Percentiles rank a stretch among this genome's conserved stretches.
Conservation (phyloP, 192 early-diverging fungal genomes). For the Nowakowskiella sp. region DNA sequence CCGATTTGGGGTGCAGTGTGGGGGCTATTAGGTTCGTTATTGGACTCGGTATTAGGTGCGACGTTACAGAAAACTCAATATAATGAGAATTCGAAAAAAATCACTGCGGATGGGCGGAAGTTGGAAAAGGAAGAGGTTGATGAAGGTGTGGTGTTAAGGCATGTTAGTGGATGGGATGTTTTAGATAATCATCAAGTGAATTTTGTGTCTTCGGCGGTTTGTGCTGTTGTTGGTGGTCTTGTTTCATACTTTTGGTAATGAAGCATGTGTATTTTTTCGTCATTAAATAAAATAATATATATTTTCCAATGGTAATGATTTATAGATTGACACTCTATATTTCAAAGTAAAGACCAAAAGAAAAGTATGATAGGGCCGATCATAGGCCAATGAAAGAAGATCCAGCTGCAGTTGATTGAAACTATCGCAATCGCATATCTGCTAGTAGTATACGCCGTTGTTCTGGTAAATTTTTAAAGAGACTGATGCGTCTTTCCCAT, state of each 20-base stretch:
- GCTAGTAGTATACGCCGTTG: no score
- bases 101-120: slow-evolving; percentile 28
- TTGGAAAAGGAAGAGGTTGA: slow-evolving; percentile 34
- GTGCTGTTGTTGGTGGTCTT: slow-evolving; percentile 32
- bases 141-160: slow-evolving; percentile 31
- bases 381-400: no score
- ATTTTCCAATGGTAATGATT: no score
- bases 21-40: slow-evolving; percentile 70
- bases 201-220: slow-evolving; percentile 58
- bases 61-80: slow-evolving; percentile 70
- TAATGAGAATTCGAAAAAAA: slow-evolving; percentile 52
- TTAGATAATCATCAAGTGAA: slow-evolving; percentile 81
- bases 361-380: no score
- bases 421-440: no score
- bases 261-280: no score
- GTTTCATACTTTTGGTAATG: slow-evolving; percentile 28
- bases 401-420: no score
- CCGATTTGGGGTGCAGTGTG: slow-evolving; percentile 49
- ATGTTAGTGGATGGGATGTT: slow-evolving; percentile 58
- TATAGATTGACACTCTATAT: no score
- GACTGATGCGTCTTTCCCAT: no score
- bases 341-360: no score
- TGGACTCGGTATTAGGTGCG: slow-evolving; percentile 82
- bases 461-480: no score
- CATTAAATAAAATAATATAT: no score